These are phyloP conservation scores for Coemansia sp. DNA, from an alignment of 192 early-diverging fungal genomes.

Conservation along the genomic window DNA sequence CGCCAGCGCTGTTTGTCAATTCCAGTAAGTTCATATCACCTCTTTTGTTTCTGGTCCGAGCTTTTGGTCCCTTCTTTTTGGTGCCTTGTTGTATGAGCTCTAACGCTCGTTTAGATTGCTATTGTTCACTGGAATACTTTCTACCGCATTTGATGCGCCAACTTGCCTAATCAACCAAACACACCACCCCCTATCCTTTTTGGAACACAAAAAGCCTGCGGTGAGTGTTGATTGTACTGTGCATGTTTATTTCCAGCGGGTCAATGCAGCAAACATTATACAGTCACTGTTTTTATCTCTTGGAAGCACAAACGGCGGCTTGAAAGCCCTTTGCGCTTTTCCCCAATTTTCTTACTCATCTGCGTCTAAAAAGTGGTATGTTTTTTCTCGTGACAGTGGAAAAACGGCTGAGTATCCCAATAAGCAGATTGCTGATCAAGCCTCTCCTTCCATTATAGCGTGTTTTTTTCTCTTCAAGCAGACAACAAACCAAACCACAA, in stretches of 20 bases:
- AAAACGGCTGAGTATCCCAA: conserved; percentile 3
- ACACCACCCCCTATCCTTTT: neutral
- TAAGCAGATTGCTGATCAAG: conserved; percentile 2
- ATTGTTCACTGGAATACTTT: neutral
- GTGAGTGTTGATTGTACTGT: neutral
- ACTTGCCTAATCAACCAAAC: neutral
- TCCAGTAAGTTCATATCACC: conserved; percentile 7
- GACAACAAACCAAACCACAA: neutral
- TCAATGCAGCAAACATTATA: neutral
- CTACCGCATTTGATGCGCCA: neutral
- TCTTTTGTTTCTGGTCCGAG: neutral
- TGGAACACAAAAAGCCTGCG: neutral
- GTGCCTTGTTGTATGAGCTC: too few relatives aligned
- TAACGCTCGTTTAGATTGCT: too few relatives aligned
- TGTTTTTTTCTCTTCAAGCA: conserved; percentile 5
- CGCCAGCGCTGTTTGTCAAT: conserved; percentile 45
- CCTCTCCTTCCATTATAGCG: conserved; percentile 1
- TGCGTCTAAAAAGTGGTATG: conserved; percentile 9
- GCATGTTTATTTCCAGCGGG: neutral
- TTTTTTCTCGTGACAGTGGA: neutral
- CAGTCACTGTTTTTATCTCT: neutral
- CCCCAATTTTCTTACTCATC: neutral
- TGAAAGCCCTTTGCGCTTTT: neutral
- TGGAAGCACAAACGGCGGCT: neutral
- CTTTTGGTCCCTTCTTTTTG: neutral